Base-by-base conservation (phyloP, 805 yeast genomes). In the Saccharomycopsis oosterbeekiorum region DNA sequence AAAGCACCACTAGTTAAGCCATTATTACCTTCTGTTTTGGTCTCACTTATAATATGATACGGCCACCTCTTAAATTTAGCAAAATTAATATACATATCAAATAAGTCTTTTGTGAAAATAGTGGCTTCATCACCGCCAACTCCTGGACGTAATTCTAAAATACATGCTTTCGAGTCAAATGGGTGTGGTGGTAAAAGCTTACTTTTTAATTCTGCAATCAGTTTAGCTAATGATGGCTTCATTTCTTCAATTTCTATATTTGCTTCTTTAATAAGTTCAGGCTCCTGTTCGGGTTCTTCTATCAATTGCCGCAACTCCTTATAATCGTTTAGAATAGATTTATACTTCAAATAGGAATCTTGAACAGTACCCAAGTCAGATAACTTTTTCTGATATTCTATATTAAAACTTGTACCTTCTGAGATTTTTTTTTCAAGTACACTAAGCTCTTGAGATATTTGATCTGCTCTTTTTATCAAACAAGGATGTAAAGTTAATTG, bases 61-160 rank as follows among this genome's bases (percentile, higher is more conserved):
- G 80, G 79, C 98, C 98, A 94, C 55, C 77, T 74, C 67, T 83
- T 80, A 51, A 73, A 67, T 60, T 80, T 80, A 42, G 93, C 88
- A 69, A 83, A 91, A 61, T 81, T 84, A 34, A 79, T 74, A 71
- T 94, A 94, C 98, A 94, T 90, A 62, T 80, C 79, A 63, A 90
- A 72, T 61, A 94, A 74, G 69, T 94, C 94, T 47, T 80, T 81
- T 0, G 98, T 83, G 72, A 94, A 94, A 14, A 94, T 80, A 70
- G 85, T 84, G 0, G 99, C 97, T 70, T 94, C 99, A 5, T 85
- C 82, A 2, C 99, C 99, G 15, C 99, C 99, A 1, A 93, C 90
- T 8, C 99, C 99, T 0, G 98, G 97, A 61, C 97, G 78, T 14
- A 94, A 73, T 71, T 94, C 99, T 19, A 94, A 65, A 1, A 94